phyloP scores from a whole-genome alignment of 805 yeast species.

The Pichia phayaonensis region DNA sequence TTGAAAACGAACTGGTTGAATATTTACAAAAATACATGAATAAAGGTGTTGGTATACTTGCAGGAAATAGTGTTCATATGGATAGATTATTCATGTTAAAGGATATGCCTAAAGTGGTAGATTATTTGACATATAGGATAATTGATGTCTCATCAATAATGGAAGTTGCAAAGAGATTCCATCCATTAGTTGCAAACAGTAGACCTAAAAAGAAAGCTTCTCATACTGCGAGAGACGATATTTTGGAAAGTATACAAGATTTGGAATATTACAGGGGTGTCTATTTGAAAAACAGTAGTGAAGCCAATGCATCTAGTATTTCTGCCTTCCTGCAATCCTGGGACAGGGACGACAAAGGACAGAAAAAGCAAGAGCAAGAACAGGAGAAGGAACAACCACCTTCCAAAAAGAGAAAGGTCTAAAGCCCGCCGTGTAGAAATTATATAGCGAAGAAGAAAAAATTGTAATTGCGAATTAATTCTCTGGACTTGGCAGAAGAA shows the following conservation, averaged over 20 bases:
- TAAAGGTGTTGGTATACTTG: constrained; percentile 58
- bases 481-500: too few relatives aligned
- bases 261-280: constrained; percentile 67
- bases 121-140: constrained; percentile 60
- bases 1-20: constrained; percentile 53
- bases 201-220: constrained; percentile 66
- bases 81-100: constrained; percentile 77
- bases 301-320: neutral
- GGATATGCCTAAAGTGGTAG: constrained; percentile 73
- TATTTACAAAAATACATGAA: constrained; percentile 55
- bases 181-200: neutral
- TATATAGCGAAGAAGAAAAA: neutral
- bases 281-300: constrained; percentile 35
- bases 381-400: neutral
- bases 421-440: neutral
- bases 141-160: constrained; percentile 84
- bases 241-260: constrained; percentile 80
- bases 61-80: constrained; percentile 91
- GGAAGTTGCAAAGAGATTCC: constrained; percentile 53
- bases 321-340: neutral
- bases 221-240: constrained; percentile 88
- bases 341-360: neutral
- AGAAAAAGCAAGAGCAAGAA: neutral
- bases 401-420: neutral
- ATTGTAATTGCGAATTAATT: neutral